These are phyloP conservation scores for Rubia yunnanensis DNA, from an alignment of 257 asterid genomes.

Conservation along the genomic window DNA sequence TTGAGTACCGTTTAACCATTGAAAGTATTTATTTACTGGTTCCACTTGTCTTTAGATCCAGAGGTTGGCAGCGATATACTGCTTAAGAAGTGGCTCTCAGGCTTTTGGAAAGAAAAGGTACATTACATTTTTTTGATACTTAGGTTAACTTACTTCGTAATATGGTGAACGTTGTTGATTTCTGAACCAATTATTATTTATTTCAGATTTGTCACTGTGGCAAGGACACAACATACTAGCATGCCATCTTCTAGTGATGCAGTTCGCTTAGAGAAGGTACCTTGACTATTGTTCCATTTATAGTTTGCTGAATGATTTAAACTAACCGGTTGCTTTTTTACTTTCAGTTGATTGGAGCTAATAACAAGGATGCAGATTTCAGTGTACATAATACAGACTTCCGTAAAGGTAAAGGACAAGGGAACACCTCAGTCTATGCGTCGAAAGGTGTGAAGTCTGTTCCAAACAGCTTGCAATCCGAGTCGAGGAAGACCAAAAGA, in stretches of 20 bases:
- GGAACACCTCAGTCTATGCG: conserved; percentile 20
- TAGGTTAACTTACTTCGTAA: background rate
- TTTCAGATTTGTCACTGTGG: conserved; percentile 81
- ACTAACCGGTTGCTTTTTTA: conserved; percentile 4
- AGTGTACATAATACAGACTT: conserved; percentile 32
- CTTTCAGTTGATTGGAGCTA: conserved; percentile 70
- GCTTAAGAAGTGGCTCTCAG: conserved; percentile 61
- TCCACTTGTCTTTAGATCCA: conserved; percentile 38
- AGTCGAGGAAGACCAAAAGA: conserved; percentile 29
- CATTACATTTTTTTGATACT: background rate
- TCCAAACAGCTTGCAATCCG: conserved; percentile 26
- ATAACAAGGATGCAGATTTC: conserved; percentile 52
- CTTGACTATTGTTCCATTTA: background rate
- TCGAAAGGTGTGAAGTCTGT: conserved; percentile 23
- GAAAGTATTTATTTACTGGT: background rate
- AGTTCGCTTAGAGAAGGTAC: conserved; percentile 76
- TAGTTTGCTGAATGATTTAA: no score
- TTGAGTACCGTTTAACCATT: background rate
- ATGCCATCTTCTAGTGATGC: conserved; percentile 77
- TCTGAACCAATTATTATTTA: conserved; percentile 9
- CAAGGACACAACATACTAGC: conserved; percentile 58
- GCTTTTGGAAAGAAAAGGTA: conserved; percentile 95
- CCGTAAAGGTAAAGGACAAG: conserved; percentile 22
- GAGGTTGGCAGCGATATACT: conserved; percentile 68
- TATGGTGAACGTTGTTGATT: background rate